Conservation (phyloP, 805 yeast genomes). For the Ogataea sp. region DNA sequence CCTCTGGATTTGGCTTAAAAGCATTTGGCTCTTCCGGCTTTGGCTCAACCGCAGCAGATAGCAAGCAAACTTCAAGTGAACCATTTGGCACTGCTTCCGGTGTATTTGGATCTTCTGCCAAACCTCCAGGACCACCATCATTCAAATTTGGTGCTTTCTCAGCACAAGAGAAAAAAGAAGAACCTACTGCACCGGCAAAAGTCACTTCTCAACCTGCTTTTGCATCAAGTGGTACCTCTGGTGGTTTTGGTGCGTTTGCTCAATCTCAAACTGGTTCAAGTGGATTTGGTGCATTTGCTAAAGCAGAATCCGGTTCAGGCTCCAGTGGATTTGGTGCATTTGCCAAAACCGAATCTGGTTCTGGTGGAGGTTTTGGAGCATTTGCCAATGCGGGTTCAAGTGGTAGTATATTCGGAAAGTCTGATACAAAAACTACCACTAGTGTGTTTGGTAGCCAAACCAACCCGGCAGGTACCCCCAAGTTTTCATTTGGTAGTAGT, state of each 20-base stretch:
- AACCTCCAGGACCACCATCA: constrained; percentile 1
- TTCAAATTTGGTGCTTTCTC: constrained; percentile 12
- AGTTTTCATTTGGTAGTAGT: no score
- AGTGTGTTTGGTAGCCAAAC: no score
- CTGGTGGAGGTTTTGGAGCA: not conserved
- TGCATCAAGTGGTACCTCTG: not conserved
- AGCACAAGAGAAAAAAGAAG: not conserved
- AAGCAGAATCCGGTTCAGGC: constrained; percentile 2
- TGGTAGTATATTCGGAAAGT: not conserved
- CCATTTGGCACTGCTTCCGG: constrained; percentile 8
- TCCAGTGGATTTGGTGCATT: constrained; percentile 4
- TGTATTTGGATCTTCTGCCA: constrained; percentile 12
- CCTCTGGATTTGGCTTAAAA: constrained; percentile 5
- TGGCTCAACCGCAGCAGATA: no score
- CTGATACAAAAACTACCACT: no score
- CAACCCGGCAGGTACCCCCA: no score
- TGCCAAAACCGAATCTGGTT: constrained; percentile 1
- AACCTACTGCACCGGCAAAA: not conserved
- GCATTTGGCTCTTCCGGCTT: constrained; percentile 7
- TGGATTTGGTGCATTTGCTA: constrained; percentile 12
- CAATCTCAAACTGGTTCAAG: constrained; percentile 10
- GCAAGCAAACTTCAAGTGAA: constrained; percentile 6
- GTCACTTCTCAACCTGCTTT: not conserved
- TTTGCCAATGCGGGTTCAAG: no score
- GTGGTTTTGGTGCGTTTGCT: constrained; percentile 11